Conservation (phyloP, 2,329 filamentous ascomycete genomes). For the Arthrobotrys sphaeroides region DNA sequence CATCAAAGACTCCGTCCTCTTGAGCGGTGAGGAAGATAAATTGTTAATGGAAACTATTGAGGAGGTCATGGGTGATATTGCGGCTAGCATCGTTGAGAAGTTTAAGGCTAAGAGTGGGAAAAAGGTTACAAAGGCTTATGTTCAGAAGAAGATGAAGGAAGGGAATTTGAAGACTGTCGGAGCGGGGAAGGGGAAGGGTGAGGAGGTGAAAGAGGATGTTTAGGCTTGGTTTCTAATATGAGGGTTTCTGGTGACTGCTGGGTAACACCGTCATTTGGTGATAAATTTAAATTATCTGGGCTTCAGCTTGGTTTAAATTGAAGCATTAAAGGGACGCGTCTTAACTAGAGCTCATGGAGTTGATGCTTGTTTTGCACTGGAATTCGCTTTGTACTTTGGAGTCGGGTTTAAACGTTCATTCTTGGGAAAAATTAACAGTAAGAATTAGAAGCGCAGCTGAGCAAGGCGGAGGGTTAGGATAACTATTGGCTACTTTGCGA, state of each 20-base stretch:
- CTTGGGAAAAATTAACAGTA: too few relatives aligned
- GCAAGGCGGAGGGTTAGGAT: too few relatives aligned
- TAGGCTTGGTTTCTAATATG: not conserved
- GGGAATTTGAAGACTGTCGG: not conserved
- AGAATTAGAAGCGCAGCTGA: too few relatives aligned
- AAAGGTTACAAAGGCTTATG: slow-evolving; percentile 25
- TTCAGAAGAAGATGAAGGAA: slow-evolving; percentile 36
- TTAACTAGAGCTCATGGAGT: too few relatives aligned
- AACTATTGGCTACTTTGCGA: too few relatives aligned
- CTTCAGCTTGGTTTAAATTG: too few relatives aligned
- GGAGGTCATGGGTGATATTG: slow-evolving; percentile 15
- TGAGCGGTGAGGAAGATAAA: slow-evolving; percentile 21
- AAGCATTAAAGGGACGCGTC: too few relatives aligned
- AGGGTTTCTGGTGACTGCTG: not conserved
- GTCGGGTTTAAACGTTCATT: too few relatives aligned
- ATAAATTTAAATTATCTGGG: too few relatives aligned
- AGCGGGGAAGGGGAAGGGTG: not conserved
- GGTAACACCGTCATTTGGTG: too few relatives aligned
- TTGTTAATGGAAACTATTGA: not conserved
- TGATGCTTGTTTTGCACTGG: too few relatives aligned
- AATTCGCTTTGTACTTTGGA: too few relatives aligned
- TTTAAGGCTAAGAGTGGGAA: slow-evolving; percentile 16
- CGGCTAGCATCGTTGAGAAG: slow-evolving; percentile 3
- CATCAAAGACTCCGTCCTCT: slow-evolving; percentile 16
- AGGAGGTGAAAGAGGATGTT: not conserved